Evolutionary conservation across 1,284 basidiomycete genomes (phyloP), one percentile per base, ranked within the genome.

Genomic region (Sanghuangporus sanghuang): DNA sequence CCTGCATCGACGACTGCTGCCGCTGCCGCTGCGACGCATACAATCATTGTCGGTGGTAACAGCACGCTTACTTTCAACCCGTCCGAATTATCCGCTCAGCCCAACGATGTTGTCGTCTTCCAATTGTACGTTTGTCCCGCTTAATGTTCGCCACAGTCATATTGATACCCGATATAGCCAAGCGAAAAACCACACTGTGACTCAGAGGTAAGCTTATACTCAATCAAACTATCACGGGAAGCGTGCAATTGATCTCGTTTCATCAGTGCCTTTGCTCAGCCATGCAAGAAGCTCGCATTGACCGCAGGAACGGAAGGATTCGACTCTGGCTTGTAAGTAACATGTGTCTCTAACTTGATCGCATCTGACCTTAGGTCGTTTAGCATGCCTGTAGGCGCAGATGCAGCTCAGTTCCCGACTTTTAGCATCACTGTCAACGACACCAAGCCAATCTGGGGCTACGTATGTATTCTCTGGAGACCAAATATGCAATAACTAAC

Each of bases 121-220:
- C 76, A 83, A 72, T 86, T 86, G 82, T 84, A 72, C 55, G 81
- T 76, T 6, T 35, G 21, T 52, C 50, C 11, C 9, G 3, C 14
- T 39, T 5, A 11, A 27, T 52, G 35, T 54, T 11, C 56, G 9
- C 35, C 14, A 6, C 32, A 16, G 12, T 32, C 32, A 14, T 21
- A 56, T 6, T 44, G 14, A 6, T n/a, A 3, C 16, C 14, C 21
- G 57, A 8, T 39, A 36, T 66, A 83, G 82, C 79, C 79, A 79
- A 66, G 75, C 78, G 70, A 86, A 85, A 77, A 86, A 86, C 73
- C 85, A 87, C 74, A 84, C 84, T n/a, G 82, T 83, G 48, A 86
- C 85, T n/a, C 85, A 87, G 71, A 85, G 85, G 11, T 46, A 46
- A 9, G 44, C 23, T n/a, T 18, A 9, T 18, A 16, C 1, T 21